These are phyloP conservation scores for Protomyces inundatus DNA, from an alignment of 1,139 yeast genomes.

Conservation along the genomic window DNA sequence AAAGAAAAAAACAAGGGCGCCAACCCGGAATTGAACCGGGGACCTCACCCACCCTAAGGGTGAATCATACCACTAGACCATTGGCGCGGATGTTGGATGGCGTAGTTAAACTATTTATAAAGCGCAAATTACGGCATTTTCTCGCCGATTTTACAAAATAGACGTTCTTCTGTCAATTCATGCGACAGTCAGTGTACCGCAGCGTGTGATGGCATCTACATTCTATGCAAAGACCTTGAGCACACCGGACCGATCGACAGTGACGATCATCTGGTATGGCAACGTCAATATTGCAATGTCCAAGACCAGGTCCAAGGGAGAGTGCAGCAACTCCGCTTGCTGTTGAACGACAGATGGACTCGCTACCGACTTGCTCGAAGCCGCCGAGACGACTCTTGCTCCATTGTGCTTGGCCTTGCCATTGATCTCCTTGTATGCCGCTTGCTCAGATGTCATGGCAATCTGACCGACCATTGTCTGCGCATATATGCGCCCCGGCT, in stretches of 20 bases:
- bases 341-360: conserved; percentile 32
- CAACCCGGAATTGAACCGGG: background rate
- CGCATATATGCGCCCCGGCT: background rate
- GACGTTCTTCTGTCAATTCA: no score
- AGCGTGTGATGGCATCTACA: background rate
- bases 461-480: background rate
- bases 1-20: background rate
- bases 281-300: conserved; percentile 46
- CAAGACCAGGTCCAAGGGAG: conserved; percentile 50
- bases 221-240: conserved; percentile 47
- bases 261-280: conserved; percentile 59
- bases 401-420: background rate
- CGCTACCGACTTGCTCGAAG: background rate
- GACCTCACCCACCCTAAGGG: conserved; percentile 3
- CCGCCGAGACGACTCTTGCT: background rate
- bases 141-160: background rate
- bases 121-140: background rate
- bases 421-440: background rate
- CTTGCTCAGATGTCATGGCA: background rate
- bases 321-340: conserved; percentile 41
- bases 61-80: conserved; percentile 1
- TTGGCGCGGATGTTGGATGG: background rate
- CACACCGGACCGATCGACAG: conserved; percentile 60
- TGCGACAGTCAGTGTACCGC: no score
- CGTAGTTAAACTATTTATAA: background rate